Conservation (phyloP, 1,284 basidiomycete genomes). For the Schizophyllum amplum region DNA sequence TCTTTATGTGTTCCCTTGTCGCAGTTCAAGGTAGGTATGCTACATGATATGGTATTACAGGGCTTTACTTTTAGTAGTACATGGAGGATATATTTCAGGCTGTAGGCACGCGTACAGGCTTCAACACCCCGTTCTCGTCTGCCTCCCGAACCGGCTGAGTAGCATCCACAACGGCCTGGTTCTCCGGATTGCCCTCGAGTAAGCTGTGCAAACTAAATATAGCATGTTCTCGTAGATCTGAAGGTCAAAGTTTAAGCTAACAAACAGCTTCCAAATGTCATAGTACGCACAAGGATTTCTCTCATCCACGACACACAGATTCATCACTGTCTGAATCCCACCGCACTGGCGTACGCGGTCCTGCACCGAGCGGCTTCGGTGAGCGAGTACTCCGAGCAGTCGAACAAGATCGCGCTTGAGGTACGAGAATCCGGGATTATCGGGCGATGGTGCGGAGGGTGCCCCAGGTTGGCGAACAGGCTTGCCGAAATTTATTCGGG, state of each 20-base stretch:
- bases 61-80: neutral
- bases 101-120: neutral
- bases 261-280: slow-evolving; percentile 4
- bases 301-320: slow-evolving; percentile 84
- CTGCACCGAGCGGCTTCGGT: slow-evolving; percentile 56
- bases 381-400: slow-evolving; percentile 66
- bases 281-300: slow-evolving; percentile 70
- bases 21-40: no score
- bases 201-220: slow-evolving; percentile 77
- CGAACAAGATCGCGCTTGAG: slow-evolving; percentile 81
- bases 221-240: slow-evolving; percentile 86
- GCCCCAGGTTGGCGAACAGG: slow-evolving; percentile 26
- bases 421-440: slow-evolving; percentile 63
- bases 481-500: slow-evolving; percentile 70
- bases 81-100: neutral
- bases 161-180: slow-evolving; percentile 69
- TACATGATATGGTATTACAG: neutral
- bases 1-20: no score
- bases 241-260: slow-evolving; percentile 6
- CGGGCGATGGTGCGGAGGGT: slow-evolving; percentile 18
- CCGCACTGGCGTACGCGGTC: slow-evolving; percentile 61
- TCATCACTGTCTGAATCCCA: slow-evolving; percentile 76
- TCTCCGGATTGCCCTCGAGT: slow-evolving; percentile 66
- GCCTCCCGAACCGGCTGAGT: slow-evolving; percentile 56
- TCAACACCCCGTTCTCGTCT: slow-evolving; percentile 50